These are phyloP conservation scores for Nakaseomyces bracarensis DNA, from an alignment of 1,139 yeast genomes.

Conservation along the genomic window DNA sequence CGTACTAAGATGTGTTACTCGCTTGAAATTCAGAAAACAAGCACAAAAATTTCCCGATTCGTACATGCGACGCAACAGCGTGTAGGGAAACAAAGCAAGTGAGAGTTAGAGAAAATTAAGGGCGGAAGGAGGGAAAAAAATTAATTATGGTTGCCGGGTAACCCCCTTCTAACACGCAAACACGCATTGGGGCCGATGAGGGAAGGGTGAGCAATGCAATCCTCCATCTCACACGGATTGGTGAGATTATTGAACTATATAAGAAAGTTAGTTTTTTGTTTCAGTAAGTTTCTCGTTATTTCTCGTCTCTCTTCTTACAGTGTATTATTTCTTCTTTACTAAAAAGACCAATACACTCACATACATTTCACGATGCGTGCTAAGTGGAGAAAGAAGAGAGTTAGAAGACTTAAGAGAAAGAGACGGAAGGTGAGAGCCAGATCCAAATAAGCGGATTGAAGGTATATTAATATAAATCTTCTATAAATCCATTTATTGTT, in stretches of 20 bases:
- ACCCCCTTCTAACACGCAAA: no score
- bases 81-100: no score
- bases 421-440: constrained; percentile 99
- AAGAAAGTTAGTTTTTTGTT: background rate
- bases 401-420: constrained; percentile 99
- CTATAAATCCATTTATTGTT: constrained; percentile 1
- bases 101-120: background rate
- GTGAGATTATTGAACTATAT: background rate
- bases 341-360: constrained; percentile 16
- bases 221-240: no score
- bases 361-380: constrained; percentile 54
- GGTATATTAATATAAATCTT: constrained; percentile 1
- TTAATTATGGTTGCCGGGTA: no score
- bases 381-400: constrained; percentile 99
- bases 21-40: no score
- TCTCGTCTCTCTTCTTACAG: constrained; percentile 3
- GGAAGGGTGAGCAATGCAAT: background rate
- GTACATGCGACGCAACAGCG: no score
- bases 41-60: background rate
- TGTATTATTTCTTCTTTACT: constrained; percentile 12
- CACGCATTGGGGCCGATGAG: no score
- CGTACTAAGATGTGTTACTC: background rate
- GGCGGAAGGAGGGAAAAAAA: no score
- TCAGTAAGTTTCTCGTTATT: background rate
- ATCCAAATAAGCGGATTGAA: constrained; percentile 47